A percentile compares a stretch with the other conserved stretches of the same genome.
phyloP scores from a whole-genome alignment of 2,329 filamentous ascomycete species.

The Fusarium multiceps region DNA sequence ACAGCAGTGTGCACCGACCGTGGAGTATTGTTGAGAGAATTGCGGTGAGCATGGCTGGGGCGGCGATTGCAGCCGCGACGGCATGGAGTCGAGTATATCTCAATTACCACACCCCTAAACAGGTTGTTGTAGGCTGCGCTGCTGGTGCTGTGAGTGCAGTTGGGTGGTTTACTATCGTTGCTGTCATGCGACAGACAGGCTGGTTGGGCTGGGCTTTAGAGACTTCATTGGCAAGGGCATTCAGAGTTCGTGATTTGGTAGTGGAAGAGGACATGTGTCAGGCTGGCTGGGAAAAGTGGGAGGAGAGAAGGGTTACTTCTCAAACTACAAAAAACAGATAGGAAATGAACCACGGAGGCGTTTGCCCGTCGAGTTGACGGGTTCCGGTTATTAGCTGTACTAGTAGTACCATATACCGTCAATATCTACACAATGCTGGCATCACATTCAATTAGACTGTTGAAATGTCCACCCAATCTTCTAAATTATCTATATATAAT shows the following conservation, averaged over 20 bases:
- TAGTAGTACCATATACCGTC: background rate
- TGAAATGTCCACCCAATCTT: constrained; percentile 1
- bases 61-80: constrained; percentile 73
- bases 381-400: background rate
- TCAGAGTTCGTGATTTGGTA: constrained; percentile 85
- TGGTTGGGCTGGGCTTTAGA: constrained; percentile 79
- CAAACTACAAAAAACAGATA: constrained; percentile 44
- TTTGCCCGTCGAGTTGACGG: background rate
- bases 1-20: constrained; percentile 52
- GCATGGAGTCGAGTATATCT: constrained; percentile 89
- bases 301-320: constrained; percentile 60
- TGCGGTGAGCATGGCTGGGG: constrained; percentile 63
- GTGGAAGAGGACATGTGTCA: constrained; percentile 89
- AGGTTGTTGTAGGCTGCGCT: constrained; percentile 82
- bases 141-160: constrained; percentile 79
- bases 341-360: background rate
- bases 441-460: background rate
- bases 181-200: constrained; percentile 72
- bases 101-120: constrained; percentile 88
- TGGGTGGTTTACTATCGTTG: constrained; percentile 81
- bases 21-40: constrained; percentile 72
- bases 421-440: background rate
- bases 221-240: constrained; percentile 68
- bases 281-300: constrained; percentile 95
- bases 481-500: constrained; percentile 27